Percentiles rank a stretch among this genome's conserved stretches.
Evolutionary conservation across 169 alveolate species (phyloP).

Genomic region (Eimeria zaria): DNA sequence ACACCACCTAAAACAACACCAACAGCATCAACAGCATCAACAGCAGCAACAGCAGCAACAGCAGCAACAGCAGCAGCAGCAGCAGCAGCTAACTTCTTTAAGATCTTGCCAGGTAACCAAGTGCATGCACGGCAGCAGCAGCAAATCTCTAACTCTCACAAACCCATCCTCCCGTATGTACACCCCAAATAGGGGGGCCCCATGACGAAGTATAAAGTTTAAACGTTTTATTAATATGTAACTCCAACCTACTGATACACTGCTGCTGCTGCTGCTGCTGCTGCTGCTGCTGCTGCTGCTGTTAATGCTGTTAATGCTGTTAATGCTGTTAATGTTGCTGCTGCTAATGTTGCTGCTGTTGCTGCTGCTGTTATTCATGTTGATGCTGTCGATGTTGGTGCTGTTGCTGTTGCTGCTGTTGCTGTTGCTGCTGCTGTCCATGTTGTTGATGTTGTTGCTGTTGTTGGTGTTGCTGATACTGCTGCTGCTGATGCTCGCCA

Average conservation of each 20-base stretch:
- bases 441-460: too few relatives aligned
- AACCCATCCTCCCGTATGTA: constrained; percentile 81
- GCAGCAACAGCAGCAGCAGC: background rate
- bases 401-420: background rate
- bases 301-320: background rate
- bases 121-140: constrained; percentile 70
- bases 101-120: constrained; percentile 60
- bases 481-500: too few relatives aligned
- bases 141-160: constrained; percentile 65
- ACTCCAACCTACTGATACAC: constrained; percentile 17
- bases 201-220: constrained; percentile 76
- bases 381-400: background rate
- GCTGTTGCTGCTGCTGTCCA: background rate
- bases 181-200: constrained; percentile 74
- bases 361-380: background rate
- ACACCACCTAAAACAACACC: too few relatives aligned
- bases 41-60: constrained; percentile 46
- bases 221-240: constrained; percentile 62
- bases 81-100: background rate
- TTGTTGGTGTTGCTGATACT: too few relatives aligned
- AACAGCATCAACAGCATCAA: constrained; percentile 4
- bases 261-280: constrained; percentile 2
- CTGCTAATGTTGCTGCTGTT: constrained; percentile 41
- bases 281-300: background rate
- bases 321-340: too few relatives aligned